Evolutionary conservation across 805 yeast species (phyloP), one percentile per base, ranked within the genome.

Genomic region (Yarrowia sp.): DNA sequence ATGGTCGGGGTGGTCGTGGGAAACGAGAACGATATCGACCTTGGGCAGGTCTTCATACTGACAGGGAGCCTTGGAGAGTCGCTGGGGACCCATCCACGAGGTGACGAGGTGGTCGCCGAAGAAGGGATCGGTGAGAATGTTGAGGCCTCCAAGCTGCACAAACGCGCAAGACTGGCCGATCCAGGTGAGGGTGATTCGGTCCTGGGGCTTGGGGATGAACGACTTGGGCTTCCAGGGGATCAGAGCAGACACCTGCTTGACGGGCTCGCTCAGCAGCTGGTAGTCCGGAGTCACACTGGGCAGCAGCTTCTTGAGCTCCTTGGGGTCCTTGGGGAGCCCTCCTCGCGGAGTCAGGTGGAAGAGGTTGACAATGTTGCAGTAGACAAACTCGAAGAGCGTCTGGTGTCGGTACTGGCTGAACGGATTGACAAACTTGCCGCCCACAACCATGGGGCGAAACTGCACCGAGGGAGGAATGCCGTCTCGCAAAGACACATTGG

Each of bases 1-100:
- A 74, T 93, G 98, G 72, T 93, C 98, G 1, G 97, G 98, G 69
- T 93, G 98, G 70, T 93, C 92, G 71, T 93, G 98, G 1, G 96
- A 87, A 0, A 93, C 96, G 19, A 93, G 70, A 0, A 90, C 85
- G 62, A 85, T 82, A 65, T 90, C 85, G 0, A 91, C 87, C 39
- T 76, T 73, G 10, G 90, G 88, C 12, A 92, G 78, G 18, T 85
- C 85, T 0, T 80, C 79, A 10, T 88, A 70, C 13, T 76, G 65
- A 73, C 90, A 81, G 0, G 97, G 97, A 16, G 89, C 76, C n/a
- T 85, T 84, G 0, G 87, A 80, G n/a, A 92, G 81, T 66, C 98
- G 78, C 70, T 85, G 85, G 6, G 98, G 98, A 0, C 98, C 98
- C 18, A 89, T 64, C 2, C 76, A 72, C 39, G 82, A 78, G 63